Conservation (phyloP, 2,329 filamentous ascomycete genomes). For the Ascocoryne sarcoides region DNA sequence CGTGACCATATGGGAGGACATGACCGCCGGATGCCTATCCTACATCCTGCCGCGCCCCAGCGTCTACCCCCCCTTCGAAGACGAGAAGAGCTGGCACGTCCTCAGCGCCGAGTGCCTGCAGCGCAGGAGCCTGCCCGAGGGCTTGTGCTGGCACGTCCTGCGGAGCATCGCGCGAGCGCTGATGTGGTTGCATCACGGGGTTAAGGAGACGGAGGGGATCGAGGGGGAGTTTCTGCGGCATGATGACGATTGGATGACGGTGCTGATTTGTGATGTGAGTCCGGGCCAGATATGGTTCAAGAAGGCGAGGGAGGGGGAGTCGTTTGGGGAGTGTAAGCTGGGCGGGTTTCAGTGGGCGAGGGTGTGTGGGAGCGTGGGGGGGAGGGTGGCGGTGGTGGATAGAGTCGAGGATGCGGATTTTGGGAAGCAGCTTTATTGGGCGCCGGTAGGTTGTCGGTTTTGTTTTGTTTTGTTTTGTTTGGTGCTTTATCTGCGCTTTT, state of each 20-base stretch:
- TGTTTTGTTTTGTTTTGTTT: background rate
- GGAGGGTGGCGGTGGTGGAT: conserved; percentile 9
- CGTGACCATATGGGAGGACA: conserved; percentile 42
- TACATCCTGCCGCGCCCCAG: conserved; percentile 30
- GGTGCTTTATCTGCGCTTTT: background rate
- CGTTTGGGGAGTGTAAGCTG: conserved; percentile 46
- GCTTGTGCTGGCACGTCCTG: conserved; percentile 48
- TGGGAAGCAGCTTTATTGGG: conserved; percentile 19
- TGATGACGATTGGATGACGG: conserved; percentile 40
- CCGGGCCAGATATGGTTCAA: conserved; percentile 43
- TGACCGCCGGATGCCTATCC: conserved; percentile 41
- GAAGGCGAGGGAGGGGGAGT: conserved; percentile 35
- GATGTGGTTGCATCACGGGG: conserved; percentile 44
- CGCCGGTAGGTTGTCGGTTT: conserved; percentile 14
- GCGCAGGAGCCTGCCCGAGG: conserved; percentile 36
- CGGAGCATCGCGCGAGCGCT: conserved; percentile 40
- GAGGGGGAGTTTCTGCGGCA: conserved; percentile 18
- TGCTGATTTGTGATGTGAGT: conserved; percentile 40
- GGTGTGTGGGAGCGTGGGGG: conserved; percentile 16
- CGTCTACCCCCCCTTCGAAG: conserved; percentile 10
- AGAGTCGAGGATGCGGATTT: conserved; percentile 9
- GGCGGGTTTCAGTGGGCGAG: conserved; percentile 37
- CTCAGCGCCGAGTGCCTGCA: conserved; percentile 20
- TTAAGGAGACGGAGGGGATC: conserved; percentile 20
- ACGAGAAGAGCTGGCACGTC: conserved; percentile 16